These are phyloP conservation scores for Xylariaceae sp. DNA, from an alignment of 2,329 filamentous ascomycete genomes.

Conservation along the genomic window DNA sequence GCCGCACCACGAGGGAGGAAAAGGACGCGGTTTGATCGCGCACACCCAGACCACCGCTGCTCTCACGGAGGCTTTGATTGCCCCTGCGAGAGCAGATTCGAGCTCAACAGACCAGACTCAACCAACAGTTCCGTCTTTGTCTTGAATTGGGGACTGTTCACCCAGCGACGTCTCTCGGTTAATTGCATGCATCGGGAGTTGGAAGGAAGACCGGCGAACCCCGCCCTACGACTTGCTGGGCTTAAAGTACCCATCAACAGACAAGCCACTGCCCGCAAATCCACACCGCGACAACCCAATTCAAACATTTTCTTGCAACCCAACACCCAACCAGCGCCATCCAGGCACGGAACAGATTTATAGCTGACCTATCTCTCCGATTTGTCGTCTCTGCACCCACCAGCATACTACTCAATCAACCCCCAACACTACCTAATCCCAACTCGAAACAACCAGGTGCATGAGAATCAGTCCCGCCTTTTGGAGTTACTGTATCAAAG, in stretches of 20 bases:
- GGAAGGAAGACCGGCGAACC: conserved; percentile 10
- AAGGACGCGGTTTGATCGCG: conserved; percentile 19
- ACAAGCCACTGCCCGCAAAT: conserved; percentile 17
- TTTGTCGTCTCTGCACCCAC: too few relatives aligned
- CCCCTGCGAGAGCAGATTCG: conserved; percentile 10
- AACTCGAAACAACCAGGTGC: too few relatives aligned
- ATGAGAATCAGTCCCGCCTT: too few relatives aligned
- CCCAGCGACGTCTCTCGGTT: conserved; percentile 10
- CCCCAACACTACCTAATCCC: too few relatives aligned
- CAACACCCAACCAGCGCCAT: conserved; percentile 24
- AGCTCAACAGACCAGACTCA: background rate
- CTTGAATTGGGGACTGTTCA: conserved; percentile 3
- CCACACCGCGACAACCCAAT: conserved; percentile 28
- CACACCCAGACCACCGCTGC: conserved; percentile 12
- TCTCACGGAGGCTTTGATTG: conserved; percentile 18
- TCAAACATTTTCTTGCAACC: conserved; percentile 28
- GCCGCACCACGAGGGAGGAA: conserved; percentile 19
- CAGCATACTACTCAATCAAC: too few relatives aligned
- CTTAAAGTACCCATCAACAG: conserved; percentile 7
- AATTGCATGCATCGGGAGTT: conserved; percentile 17
- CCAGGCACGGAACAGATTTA: conserved; percentile 14
- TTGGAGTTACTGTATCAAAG: too few relatives aligned
- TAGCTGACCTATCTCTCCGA: too few relatives aligned
- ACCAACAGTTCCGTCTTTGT: conserved; percentile 2
- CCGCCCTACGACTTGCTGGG: conserved; percentile 18